Evolutionary conservation across 257 asterid species (phyloP), one percentile per base, ranked within the genome.

Genomic region (Salvia rosmarinus): DNA sequence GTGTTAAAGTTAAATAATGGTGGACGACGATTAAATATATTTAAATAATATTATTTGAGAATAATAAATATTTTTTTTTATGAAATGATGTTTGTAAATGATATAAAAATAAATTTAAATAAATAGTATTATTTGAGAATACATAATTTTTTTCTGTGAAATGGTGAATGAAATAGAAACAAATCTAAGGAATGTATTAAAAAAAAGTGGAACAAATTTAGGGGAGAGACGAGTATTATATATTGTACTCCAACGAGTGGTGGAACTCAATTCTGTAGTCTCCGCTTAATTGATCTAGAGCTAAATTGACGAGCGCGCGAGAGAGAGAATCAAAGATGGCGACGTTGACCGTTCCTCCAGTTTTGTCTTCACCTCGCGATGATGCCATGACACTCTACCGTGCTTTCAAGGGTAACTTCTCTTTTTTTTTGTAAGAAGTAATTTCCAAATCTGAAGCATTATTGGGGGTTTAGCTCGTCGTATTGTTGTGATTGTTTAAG

Each of bases 351-450:
- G 62, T 89, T 50, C 93, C 97, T 67, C 95, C 91, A 9, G 77
- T 82, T 72, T 70, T 94, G 60, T 76, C 91, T 16, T 77, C 96
- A 9, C 99, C 99, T 8, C 96, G 97, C 4, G 96, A 94, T 65
- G 99, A 94, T 74, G 99, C 96, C 39, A 75, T 73, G 69, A 86
- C 82, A 49, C 95, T 94, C 62, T 69, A 88, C 88, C 88, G 87
- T 42, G 97, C 99, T 72, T 94, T 94, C 70, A 91, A 94, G 83
- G 96, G 99, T 91, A 88, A 46, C 32, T n/a, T 1, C 49, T 51
- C 14, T 42, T 40, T 13, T 16, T 28, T 54, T 9, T n/a, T 1
- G 16, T 25, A 4, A 0, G 6, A 8, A 9, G 25, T 46, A 5
- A 32, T 57, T 66, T 67, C 47, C 5, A 7, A 47, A 5, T 63